A percentile compares a stretch with the other conserved stretches of the same genome.
These are phyloP conservation scores for Eurotiales sp. DNA, from an alignment of 2,329 filamentous ascomycete genomes.

Conservation along the genomic window DNA sequence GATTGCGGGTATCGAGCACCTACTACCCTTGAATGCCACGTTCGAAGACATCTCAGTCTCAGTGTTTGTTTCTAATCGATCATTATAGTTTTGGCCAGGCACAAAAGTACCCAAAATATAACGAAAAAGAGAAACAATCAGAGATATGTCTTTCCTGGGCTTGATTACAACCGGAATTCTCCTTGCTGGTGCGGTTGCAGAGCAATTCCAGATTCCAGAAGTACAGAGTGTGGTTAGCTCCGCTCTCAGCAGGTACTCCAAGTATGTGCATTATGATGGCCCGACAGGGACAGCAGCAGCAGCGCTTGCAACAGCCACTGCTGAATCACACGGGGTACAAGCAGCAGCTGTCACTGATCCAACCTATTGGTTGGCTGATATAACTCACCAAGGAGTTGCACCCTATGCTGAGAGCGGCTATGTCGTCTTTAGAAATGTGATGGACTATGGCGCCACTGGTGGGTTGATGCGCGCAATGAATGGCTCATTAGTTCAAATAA, in stretches of 20 bases:
- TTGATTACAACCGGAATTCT: conserved; percentile 12
- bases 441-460: conserved; percentile 31
- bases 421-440: conserved; percentile 17
- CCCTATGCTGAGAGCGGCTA: conserved; percentile 11
- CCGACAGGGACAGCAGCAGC: conserved; percentile 15
- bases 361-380: conserved; percentile 32
- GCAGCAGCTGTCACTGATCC: conserved; percentile 17
- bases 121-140: neutral
- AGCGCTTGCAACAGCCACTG: conserved; percentile 2
- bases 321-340: neutral
- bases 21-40: too few species aligned
- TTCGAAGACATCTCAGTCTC: too few species aligned
- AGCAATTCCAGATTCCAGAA: conserved; percentile 18
- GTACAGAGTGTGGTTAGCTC: conserved; percentile 19
- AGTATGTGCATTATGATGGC: conserved; percentile 18
- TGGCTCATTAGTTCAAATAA: neutral
- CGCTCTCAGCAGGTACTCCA: conserved; percentile 17
- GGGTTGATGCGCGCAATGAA: neutral
- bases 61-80: neutral
- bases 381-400: conserved; percentile 24
- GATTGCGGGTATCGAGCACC: too few species aligned
- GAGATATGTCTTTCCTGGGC: conserved; percentile 3
- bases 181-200: conserved; percentile 16
- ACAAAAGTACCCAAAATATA: neutral
- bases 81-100: neutral